A percentile compares a stretch with the other conserved stretches of the same genome.
phyloP scores from a whole-genome alignment of 148 eudicot genomes.

The Rhododendron henanense region DNA sequence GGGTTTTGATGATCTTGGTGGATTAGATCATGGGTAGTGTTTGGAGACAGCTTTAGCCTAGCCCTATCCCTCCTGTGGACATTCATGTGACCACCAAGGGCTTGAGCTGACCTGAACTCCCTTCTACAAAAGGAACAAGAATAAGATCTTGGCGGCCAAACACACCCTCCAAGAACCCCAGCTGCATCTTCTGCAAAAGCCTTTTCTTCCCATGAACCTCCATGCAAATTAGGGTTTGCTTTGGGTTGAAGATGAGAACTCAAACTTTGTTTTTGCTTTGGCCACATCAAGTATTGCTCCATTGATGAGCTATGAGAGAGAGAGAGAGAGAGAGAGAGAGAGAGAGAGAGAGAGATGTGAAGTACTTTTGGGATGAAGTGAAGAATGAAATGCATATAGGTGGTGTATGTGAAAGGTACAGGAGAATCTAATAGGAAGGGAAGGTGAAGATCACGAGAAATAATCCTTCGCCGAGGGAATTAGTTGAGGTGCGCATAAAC shows the following conservation, averaged over 20 bases:
- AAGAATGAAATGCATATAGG: slow-evolving; percentile 4
- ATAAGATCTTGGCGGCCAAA: slow-evolving; percentile 91
- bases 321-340: not conserved
- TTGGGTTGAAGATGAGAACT: slow-evolving; percentile 17
- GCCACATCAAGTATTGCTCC: slow-evolving; percentile 53
- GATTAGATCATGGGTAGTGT: slow-evolving; percentile 14
- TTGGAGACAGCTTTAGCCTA: slow-evolving; percentile 48
- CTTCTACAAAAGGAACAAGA: slow-evolving; percentile 75
- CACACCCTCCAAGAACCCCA: slow-evolving; percentile 65
- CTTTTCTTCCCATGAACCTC: slow-evolving; percentile 81
- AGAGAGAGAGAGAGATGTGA: not conserved
- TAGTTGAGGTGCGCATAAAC: no score
- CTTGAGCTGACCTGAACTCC: slow-evolving; percentile 90
- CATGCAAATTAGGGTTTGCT: slow-evolving; percentile 8
- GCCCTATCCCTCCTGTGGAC: slow-evolving; percentile 87
- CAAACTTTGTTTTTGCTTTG: slow-evolving; percentile 21
- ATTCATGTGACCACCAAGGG: slow-evolving; percentile 94
- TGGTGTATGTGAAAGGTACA: slow-evolving; percentile 12
- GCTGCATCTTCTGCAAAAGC: slow-evolving; percentile 84
- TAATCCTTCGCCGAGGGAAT: not conserved
- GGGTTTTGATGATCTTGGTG: slow-evolving; percentile 16
- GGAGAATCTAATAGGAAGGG: slow-evolving; percentile 3
- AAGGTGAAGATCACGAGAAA: not conserved
- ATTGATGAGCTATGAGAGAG: slow-evolving; percentile 16
- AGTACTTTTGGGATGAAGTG: not conserved